Evolutionary conservation across 768 basidiomycete genomes (phyloP).

Genomic region (Tricholomella constricta): DNA sequence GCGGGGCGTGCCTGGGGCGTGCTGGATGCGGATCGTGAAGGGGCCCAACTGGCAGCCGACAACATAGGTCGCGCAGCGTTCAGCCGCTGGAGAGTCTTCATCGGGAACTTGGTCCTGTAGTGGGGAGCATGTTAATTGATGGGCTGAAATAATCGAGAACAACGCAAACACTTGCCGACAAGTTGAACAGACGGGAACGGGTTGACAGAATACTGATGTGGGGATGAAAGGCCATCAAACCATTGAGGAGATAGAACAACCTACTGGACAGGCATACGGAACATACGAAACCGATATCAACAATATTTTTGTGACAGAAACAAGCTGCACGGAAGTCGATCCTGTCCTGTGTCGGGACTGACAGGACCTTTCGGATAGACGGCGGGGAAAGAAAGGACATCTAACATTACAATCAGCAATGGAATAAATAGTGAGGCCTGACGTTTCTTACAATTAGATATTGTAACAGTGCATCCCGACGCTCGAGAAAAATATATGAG

Average conservation of each 20-base stretch:
- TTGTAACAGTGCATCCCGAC: slow-evolving; percentile 86
- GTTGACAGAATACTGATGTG: slow-evolving; percentile 86
- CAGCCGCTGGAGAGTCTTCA: slow-evolving; percentile 85
- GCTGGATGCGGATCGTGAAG: slow-evolving; percentile 32
- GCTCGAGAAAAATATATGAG: slow-evolving; percentile 84
- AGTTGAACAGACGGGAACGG: slow-evolving; percentile 90
- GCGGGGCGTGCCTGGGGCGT: slow-evolving; percentile 34
- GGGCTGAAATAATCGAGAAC: not conserved
- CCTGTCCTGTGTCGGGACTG: slow-evolving; percentile 90
- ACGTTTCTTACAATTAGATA: slow-evolving; percentile 67
- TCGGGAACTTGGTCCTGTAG: slow-evolving; percentile 88
- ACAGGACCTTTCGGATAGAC: slow-evolving; percentile 72
- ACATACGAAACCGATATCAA: slow-evolving; percentile 97
- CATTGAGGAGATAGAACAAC: slow-evolving; percentile 32
- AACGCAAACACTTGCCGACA: slow-evolving; percentile 66
- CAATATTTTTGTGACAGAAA: slow-evolving; percentile 97
- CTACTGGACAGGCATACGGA: slow-evolving; percentile 97
- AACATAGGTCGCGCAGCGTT: slow-evolving; percentile 55
- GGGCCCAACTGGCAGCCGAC: slow-evolving; percentile 20
- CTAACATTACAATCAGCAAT: slow-evolving; percentile 40
- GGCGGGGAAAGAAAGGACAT: slow-evolving; percentile 70
- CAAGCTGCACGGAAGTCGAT: slow-evolving; percentile 98
- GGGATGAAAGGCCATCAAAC: not conserved
- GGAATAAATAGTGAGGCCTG: slow-evolving; percentile 2
- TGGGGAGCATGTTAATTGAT: not conserved